Evolutionary conservation across 2,329 filamentous ascomycete genomes (phyloP).

Genomic region (Bipolaris cookei): DNA sequence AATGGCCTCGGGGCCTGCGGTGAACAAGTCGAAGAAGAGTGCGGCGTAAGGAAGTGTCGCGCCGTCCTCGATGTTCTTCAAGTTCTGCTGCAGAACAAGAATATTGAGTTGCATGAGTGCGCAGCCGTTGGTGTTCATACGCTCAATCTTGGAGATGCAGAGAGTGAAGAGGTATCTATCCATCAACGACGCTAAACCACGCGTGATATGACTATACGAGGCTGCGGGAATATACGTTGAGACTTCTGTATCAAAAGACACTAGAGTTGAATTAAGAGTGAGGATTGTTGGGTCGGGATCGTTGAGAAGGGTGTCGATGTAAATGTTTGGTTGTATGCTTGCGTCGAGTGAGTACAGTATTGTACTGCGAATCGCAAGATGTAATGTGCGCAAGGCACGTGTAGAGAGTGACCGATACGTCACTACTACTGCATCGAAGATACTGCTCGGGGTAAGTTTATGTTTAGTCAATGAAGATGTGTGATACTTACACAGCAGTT

Average conservation of each 20-base stretch:
- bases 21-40: constrained; percentile 73
- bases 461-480: background rate
- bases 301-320: constrained; percentile 71
- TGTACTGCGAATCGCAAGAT: constrained; percentile 86
- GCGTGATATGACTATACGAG: constrained; percentile 75
- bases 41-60: constrained; percentile 69
- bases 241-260: constrained; percentile 85
- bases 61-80: constrained; percentile 85
- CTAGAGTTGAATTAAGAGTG: constrained; percentile 80
- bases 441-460: constrained; percentile 54
- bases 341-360: constrained; percentile 78
- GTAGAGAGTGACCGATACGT: constrained; percentile 82
- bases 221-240: constrained; percentile 72
- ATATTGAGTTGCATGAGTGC: constrained; percentile 93
- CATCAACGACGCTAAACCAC: constrained; percentile 76
- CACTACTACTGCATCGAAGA: constrained; percentile 84
- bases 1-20: constrained; percentile 68
- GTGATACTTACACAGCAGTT: constrained; percentile 70
- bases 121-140: constrained; percentile 84
- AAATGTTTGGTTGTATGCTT: constrained; percentile 51
- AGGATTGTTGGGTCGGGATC: constrained; percentile 82
- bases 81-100: constrained; percentile 91
- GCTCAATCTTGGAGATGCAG: constrained; percentile 70
- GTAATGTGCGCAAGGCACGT: constrained; percentile 81
- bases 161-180: constrained; percentile 75